Conservation (phyloP, 768 basidiomycete genomes). For the Sarcodon sp. region DNA sequence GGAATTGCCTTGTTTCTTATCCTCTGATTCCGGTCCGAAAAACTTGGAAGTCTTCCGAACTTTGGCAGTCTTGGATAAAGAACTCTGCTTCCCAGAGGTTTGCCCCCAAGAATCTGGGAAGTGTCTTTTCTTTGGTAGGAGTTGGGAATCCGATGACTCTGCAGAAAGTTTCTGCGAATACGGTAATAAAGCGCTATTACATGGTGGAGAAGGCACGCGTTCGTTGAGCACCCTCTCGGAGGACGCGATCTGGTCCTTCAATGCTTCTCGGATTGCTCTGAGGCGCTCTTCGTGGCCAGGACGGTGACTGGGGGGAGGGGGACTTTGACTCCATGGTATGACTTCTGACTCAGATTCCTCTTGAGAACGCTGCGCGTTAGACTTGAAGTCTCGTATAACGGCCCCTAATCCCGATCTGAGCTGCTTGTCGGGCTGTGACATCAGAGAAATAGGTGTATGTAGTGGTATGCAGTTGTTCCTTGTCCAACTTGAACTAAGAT, state of each 20-base stretch:
- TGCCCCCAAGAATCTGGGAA: constrained; percentile 38
- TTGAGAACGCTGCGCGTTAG: constrained; percentile 14
- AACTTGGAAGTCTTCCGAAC: constrained; percentile 2
- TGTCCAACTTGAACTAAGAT: too few species aligned
- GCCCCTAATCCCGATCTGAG: constrained; percentile 45
- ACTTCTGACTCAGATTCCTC: constrained; percentile 9
- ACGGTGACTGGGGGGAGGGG: constrained; percentile 5
- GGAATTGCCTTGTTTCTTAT: constrained; percentile 2
- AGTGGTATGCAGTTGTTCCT: too few species aligned
- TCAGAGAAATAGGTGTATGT: too few species aligned
- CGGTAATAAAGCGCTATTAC: constrained; percentile 4
- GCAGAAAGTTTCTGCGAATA: constrained; percentile 20
- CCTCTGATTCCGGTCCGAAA: constrained; percentile 2
- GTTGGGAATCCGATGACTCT: constrained; percentile 5
- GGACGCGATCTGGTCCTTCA: constrained; percentile 18
- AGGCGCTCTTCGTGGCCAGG: constrained; percentile 26
- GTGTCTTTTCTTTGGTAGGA: constrained; percentile 38
- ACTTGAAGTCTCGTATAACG: constrained; percentile 44
- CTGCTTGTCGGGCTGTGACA: constrained; percentile 4
- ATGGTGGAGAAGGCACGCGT: constrained; percentile 7
- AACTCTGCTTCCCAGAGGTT: constrained; percentile 2
- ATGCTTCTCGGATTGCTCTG: constrained; percentile 45
- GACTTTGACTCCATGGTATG: constrained; percentile 7
- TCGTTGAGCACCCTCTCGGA: constrained; percentile 6
- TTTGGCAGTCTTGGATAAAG: not conserved